These are phyloP conservation scores for Dactylorhiza incarnata DNA, from an alignment of 106 monocot species.

Conservation along the genomic window DNA sequence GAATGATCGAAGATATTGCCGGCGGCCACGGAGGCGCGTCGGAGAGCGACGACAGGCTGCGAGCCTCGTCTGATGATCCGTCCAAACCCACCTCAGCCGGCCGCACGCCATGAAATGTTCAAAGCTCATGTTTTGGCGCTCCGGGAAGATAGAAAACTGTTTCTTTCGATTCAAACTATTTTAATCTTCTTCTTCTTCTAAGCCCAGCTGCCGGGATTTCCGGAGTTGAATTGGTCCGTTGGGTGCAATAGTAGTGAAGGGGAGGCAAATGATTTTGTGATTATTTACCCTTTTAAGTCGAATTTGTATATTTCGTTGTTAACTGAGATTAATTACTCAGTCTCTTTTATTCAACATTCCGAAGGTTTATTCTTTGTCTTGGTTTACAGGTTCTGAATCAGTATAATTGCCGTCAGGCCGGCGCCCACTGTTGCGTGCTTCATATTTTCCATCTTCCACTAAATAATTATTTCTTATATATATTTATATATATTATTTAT, in stretches of 20 bases:
- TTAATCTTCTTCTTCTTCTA: no score
- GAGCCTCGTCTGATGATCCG: conserved; percentile 26
- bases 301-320: neutral
- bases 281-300: neutral
- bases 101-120: conserved; percentile 13
- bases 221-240: no score
- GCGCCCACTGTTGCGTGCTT: no score
- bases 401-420: neutral
- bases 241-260: neutral
- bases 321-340: neutral
- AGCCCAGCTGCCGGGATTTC: no score
- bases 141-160: conserved; percentile 1
- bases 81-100: conserved; percentile 24
- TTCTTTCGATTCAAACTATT: no score
- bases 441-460: no score
- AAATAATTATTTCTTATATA: no score
- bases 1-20: conserved; percentile 50
- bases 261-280: neutral
- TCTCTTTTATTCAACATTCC: neutral
- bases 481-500: no score
- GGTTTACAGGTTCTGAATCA: neutral
- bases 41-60: conserved; percentile 19
- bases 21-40: conserved; percentile 15
- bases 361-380: neutral
- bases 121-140: neutral